Evolutionary conservation across 306 rosid genomes (phyloP), one percentile per base, ranked within the genome.

Genomic region (Trifolium pratense): DNA sequence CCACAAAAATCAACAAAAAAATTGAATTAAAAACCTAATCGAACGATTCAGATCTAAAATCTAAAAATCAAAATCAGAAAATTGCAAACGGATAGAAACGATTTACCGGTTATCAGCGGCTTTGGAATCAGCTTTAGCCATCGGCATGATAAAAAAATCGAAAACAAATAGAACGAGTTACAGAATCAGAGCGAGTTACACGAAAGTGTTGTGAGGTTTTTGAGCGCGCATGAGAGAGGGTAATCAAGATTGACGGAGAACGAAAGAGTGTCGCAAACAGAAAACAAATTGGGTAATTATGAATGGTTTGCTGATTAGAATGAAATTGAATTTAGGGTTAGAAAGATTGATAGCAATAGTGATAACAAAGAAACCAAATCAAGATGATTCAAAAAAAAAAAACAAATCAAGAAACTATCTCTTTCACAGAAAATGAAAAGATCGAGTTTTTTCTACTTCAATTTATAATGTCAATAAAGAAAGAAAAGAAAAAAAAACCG

Each of bases 61-160:
- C 5, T 10, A 20, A 42, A 72, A 42, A 0, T 1, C 6, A 9
- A 21, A 17, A 39, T 6, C 0, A 0, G 16, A 61, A 64, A 2
- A 74, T 7, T 0, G 32, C 31, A 3, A 40, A 16, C 7, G 8
- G 5, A 11, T 5, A 3, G 9, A 56, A 14, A 1, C 0, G 15
- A 8, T n/a, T n/a, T n/a, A 91, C 98, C 80, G 61, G 29, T 75
- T 66, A 42, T 91, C 89, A 3, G 86, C 12, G 45, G 66, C 79
- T 29, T 75, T 82, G 16, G 90, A 37, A 7, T 84, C 88, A 12
- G 89, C 79, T 82, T 81, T 93, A 4, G 82, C 80, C 58, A 87
- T 90, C 42, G 92, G 96, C 93, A 87, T 92, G 79, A 55, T 75
- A 77, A 80, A 52, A 3, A 55, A 21, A 79, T 73, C 69, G 51